phyloP scores from a whole-genome alignment of 106 monocot genomes.

The Phalaenopsis equestris region DNA sequence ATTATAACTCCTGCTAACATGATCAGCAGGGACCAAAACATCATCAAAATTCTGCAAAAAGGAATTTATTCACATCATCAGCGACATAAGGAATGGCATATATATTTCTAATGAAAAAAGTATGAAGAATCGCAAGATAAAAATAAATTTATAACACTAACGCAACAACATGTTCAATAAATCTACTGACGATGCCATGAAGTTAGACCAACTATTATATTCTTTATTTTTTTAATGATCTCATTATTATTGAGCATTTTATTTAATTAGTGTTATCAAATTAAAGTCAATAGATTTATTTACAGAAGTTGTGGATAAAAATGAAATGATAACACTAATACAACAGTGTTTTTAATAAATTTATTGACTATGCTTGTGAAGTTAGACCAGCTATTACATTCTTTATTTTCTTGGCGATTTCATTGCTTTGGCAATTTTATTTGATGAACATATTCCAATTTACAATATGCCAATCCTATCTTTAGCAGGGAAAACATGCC shows the following conservation, averaged over 20 bases:
- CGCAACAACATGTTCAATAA: background rate
- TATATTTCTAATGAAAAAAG: background rate
- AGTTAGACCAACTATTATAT: background rate
- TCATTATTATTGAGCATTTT: background rate
- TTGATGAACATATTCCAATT: background rate
- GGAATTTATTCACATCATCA: conserved; percentile 18
- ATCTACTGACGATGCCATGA: background rate
- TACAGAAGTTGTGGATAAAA: too few species aligned
- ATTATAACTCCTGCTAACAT: conserved; percentile 98
- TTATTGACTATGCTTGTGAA: background rate
- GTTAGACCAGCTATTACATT: background rate
- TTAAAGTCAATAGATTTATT: too few species aligned
- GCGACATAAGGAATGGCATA: background rate
- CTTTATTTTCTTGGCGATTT: background rate
- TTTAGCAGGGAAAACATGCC: background rate
- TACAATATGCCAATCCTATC: background rate
- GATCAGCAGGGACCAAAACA: conserved; percentile 96
- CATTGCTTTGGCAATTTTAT: background rate
- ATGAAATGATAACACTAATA: too few species aligned
- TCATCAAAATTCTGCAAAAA: conserved; percentile 97
- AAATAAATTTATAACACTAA: background rate
- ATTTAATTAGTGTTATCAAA: background rate
- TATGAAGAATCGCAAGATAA: background rate
- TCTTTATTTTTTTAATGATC: background rate
- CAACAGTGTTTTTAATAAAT: background rate